Evolutionary conservation across 2,329 filamentous ascomycete genomes (phyloP).

Genomic region (Neopestalotiopsis clavispora): DNA sequence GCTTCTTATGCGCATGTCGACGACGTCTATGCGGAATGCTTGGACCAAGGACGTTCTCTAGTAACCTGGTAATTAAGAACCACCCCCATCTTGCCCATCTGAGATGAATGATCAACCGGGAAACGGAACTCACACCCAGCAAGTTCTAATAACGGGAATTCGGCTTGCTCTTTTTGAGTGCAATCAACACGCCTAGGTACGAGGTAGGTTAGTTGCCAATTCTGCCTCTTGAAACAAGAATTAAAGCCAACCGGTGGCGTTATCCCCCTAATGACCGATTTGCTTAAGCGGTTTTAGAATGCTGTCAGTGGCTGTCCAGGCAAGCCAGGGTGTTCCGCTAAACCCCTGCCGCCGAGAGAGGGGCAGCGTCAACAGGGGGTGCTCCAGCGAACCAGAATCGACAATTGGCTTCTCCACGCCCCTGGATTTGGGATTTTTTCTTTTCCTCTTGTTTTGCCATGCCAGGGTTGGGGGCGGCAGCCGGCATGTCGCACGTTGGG

Average conservation of each 20-base stretch:
- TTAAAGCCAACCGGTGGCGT: not conserved
- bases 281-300: slow-evolving; percentile 13
- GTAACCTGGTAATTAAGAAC: too few species aligned
- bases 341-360: slow-evolving; percentile 5
- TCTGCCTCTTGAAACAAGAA: slow-evolving; percentile 8
- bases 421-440: not conserved
- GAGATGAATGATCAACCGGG: not conserved
- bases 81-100: too few species aligned
- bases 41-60: not conserved
- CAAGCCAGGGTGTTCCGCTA: not conserved
- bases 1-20: not conserved
- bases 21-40: not conserved
- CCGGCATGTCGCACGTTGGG: slow-evolving; percentile 3
- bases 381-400: slow-evolving; percentile 10
- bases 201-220: not conserved
- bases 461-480: not conserved
- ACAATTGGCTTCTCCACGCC: not conserved
- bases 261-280: not conserved
- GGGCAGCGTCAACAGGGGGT: slow-evolving; percentile 3
- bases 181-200: not conserved
- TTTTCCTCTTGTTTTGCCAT: not conserved
- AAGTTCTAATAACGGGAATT: not conserved
- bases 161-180: not conserved
- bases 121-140: not conserved
- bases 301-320: slow-evolving; percentile 11